Base-by-base conservation (phyloP, 495 filamentous ascomycete species). In the Hyphodiscus hymeniophilus region DNA sequence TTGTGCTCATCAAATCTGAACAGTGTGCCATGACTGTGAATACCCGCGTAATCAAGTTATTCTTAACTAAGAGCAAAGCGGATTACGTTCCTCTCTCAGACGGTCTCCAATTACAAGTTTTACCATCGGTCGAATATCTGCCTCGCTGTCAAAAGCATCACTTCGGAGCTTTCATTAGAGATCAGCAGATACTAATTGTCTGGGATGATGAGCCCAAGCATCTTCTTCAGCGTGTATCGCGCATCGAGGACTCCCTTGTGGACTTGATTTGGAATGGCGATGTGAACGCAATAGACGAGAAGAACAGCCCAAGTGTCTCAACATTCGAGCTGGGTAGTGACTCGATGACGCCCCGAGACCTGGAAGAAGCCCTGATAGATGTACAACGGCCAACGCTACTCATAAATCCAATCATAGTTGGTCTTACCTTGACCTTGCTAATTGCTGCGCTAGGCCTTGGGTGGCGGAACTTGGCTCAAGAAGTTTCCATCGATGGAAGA, bases 201-300 rank as follows among this genome's bases (percentile, higher is more conserved):
- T 84, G 80, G 80, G 80, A 80, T 38, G 80, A 84, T 47, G 72
- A 80, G 22, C 77, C 79, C 0, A 67, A 70, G 51, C 66, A 73
- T 31, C 56, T 81, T 10, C 52, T 81, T 13, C 58, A 63, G 2
- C 68, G 79, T 22, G 75, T 68, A 1, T 60, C 65, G 8, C 58
- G 58, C 24, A 62, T 82, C 17, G 73, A 81, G 59, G 50, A 57
- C 38, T 63, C 72, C 22, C 52, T 83, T 35, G 73, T 84, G 60
- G 60, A 63, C 41, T 67, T 76, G 53, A 77, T 80, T 26, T 80
- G 76, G 70, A 65, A 66, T 16, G n/a, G n/a, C n/a, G 55, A 59
- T 1, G 72, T 62, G 3, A 54, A 66, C 5, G 55, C 65, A n/a
- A 57, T 64, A 11, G 67, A 71, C 22, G 66, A 68, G 47, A 66